phyloP scores from a whole-genome alignment of 345 rosid species.

The Heritiera littoralis region DNA sequence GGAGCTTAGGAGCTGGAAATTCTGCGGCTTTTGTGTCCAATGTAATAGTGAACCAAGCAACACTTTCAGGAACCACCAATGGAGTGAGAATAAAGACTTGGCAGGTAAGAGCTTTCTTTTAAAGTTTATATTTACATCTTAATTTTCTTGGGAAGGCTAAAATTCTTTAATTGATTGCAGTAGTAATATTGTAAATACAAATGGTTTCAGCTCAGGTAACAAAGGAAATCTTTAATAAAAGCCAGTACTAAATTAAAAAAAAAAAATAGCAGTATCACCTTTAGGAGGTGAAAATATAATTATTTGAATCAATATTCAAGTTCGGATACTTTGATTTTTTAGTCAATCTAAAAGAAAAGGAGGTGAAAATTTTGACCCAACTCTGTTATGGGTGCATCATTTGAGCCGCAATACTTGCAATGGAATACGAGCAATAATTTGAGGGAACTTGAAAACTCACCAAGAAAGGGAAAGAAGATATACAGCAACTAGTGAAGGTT shows the following conservation, averaged over 20 bases:
- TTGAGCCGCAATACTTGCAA: slow-evolving; percentile 20
- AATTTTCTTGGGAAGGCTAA: not conserved
- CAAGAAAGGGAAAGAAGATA: not conserved
- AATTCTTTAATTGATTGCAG: not conserved
- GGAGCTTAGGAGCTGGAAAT: slow-evolving; percentile 75
- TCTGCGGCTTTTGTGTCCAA: slow-evolving; percentile 70
- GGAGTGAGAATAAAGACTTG: slow-evolving; percentile 94
- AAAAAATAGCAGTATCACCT: too few relatives aligned
- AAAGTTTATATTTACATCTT: not conserved
- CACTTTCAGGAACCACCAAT: slow-evolving; percentile 66
- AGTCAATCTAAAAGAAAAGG: not conserved
- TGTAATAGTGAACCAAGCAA: slow-evolving; percentile 64
- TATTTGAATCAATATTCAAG: too few relatives aligned
- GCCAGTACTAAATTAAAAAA: too few relatives aligned
- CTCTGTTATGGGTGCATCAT: not conserved
- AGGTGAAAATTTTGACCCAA: not conserved
- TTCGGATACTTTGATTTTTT: not conserved
- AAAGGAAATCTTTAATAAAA: not conserved
- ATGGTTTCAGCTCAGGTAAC: not conserved
- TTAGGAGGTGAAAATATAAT: too few relatives aligned
- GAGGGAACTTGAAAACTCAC: not conserved
- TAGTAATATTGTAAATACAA: not conserved
- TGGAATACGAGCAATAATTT: not conserved
- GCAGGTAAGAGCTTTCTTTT: slow-evolving; percentile 54
- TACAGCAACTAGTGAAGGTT: too few relatives aligned